These are phyloP conservation scores for Kluyveromyces siamensis DNA, from an alignment of 805 yeast species.

Conservation along the genomic window DNA sequence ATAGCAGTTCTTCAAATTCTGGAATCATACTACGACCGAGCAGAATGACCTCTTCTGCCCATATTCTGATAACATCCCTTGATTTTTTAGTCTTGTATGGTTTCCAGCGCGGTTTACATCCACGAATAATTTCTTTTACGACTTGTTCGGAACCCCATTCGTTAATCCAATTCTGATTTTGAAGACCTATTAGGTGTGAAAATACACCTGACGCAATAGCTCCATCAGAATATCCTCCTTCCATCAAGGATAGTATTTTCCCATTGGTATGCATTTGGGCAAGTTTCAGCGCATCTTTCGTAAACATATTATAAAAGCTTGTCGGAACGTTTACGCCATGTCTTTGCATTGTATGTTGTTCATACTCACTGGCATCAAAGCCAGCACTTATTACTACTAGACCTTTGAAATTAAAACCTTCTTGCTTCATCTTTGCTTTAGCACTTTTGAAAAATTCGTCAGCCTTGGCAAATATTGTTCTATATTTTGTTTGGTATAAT, in stretches of 20 bases:
- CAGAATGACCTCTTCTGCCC: conserved; percentile 58
- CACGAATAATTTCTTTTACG: conserved; percentile 56
- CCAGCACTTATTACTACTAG: conserved; percentile 76
- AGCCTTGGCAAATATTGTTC: conserved; percentile 54
- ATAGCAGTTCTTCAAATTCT: conserved; percentile 24
- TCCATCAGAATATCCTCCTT: conserved; percentile 82
- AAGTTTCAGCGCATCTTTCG: conserved; percentile 60
- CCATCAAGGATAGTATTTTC: conserved; percentile 57
- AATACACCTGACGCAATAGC: conserved; percentile 74
- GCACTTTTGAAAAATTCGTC: conserved; percentile 49
- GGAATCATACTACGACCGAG: conserved; percentile 59
- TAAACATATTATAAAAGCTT: conserved; percentile 61
- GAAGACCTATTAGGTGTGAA: conserved; percentile 68
- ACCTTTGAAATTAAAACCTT: conserved; percentile 39
- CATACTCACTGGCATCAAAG: conserved; percentile 80
- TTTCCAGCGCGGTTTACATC: conserved; percentile 60
- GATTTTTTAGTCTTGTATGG: conserved; percentile 44
- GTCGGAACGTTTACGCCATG: conserved; percentile 80
- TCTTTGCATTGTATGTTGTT: conserved; percentile 75
- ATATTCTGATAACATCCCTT: conserved; percentile 40
- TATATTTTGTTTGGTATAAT: conserved; percentile 53
- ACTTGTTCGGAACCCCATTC: conserved; percentile 58
- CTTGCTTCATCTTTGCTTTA: conserved; percentile 35
- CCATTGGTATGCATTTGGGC: conserved; percentile 57
- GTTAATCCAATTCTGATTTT: conserved; percentile 45